Evolutionary conservation across 2,329 filamentous ascomycete genomes (phyloP).

Genomic region (Trichoderma simmonsii): DNA sequence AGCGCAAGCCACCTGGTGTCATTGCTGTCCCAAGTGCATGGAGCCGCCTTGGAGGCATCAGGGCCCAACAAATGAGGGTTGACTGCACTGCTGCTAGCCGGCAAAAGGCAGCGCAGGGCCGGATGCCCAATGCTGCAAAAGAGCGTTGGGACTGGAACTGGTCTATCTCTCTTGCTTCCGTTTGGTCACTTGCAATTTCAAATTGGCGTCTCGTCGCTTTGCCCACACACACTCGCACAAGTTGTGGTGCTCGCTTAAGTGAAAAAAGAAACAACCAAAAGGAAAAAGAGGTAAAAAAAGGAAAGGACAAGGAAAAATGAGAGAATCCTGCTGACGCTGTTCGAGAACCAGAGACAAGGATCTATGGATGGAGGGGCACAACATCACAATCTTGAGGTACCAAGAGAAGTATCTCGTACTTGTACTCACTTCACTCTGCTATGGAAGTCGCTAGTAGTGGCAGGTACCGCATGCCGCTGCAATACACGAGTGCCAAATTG

Average conservation of each 20-base stretch:
- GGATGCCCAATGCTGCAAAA: constrained; percentile 7
- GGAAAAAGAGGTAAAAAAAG: neutral
- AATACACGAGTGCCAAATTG: neutral
- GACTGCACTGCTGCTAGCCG: neutral
- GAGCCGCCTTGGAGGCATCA: neutral
- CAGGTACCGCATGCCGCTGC: neutral
- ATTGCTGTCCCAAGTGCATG: constrained; percentile 9
- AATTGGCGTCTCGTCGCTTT: neutral
- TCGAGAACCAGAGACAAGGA: neutral
- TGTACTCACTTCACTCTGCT: neutral
- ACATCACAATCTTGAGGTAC: neutral
- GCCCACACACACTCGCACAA: neutral
- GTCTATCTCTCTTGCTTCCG: neutral
- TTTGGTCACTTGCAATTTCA: neutral
- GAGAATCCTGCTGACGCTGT: neutral
- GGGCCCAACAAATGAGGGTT: neutral
- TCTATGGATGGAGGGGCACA: neutral
- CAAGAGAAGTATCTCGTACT: neutral
- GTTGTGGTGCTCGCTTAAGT: neutral
- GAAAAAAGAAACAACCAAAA: neutral
- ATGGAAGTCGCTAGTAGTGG: neutral
- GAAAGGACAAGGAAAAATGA: neutral
- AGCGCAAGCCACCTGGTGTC: constrained; percentile 7
- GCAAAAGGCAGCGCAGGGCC: neutral
- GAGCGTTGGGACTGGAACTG: neutral